Base-by-base conservation (phyloP, 192 early-diverging fungal species). In the Coemansia aciculifera region DNA sequence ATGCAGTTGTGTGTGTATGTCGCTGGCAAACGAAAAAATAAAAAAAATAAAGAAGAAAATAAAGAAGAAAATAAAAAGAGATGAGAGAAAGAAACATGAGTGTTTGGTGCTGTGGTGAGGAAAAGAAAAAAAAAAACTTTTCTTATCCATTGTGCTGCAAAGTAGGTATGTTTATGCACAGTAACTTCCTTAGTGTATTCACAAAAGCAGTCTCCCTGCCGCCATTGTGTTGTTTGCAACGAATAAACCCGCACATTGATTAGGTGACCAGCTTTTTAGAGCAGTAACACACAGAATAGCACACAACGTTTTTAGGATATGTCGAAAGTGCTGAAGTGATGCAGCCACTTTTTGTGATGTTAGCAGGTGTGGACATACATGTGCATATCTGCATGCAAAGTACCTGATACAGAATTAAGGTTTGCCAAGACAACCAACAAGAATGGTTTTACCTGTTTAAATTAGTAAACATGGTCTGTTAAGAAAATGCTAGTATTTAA, bases 61-160 rank as follows among this genome's bases (percentile, higher is more conserved):
- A 17, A 12, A 37, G 36, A 29, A 27, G 13, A 1, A 36, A 56
- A n/a, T 5, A 49, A 19, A 21, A 49, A n/a, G n/a, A 49, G 46
- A 49, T 3, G 46, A 49, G 19, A 49, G 46, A 21, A 21, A 49
- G 46, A 23, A 49, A 49, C n/a, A 49, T 21, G 46, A 3, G 21
- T 49, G 46, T 49, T 49, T 49, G 46, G 46, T 49, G 46, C 46
- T 49, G 46, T 49, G 46, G 46, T 21, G n/a, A 21, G 46, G n/a
- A 49, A 3, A 49, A 3, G 8, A 8, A 36, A 36, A 34, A 34
- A 43, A 44, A 44, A 17, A 17, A 3, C 2, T 19, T 48, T 48
- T 48, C 19, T n/a, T 23, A 8, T 48, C 46, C 9, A 48, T 48
- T 48, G 46, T 48, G 19, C 46, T 21, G 2, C n/a, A 9, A 13